These are phyloP conservation scores for Amanita rimosa DNA, from an alignment of 768 basidiomycete genomes.

Conservation along the genomic window DNA sequence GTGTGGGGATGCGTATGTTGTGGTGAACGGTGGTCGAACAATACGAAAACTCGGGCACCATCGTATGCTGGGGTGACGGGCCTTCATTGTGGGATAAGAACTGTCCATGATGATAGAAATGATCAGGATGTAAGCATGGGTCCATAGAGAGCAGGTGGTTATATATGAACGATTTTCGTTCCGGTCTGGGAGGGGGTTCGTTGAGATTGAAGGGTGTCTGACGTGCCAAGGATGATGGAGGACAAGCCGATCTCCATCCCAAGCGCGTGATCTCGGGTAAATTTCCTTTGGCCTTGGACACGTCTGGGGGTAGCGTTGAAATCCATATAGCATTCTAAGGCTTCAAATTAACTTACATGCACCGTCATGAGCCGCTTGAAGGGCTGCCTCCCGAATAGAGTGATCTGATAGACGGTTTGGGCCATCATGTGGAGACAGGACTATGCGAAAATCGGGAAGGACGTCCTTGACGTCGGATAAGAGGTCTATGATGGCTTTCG, in stretches of 20 bases:
- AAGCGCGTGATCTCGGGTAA: conserved; percentile 20
- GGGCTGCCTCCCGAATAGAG: conserved; percentile 16
- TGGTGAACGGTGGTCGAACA: conserved; percentile 40
- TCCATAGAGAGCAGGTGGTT: conserved; percentile 37
- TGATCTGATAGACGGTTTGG: conserved; percentile 28
- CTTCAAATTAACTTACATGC: conserved; percentile 13
- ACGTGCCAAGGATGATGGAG: conserved; percentile 26
- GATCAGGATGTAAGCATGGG: conserved; percentile 34
- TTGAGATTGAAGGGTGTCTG: conserved; percentile 22
- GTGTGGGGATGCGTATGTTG: conserved; percentile 40
- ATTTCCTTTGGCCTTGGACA: conserved; percentile 15
- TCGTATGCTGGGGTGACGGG: conserved; percentile 26
- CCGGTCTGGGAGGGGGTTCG: conserved; percentile 18
- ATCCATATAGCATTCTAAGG: background rate
- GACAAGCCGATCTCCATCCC: conserved; percentile 31
- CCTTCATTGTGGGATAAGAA: conserved; percentile 38
- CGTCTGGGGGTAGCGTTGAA: conserved; percentile 10
- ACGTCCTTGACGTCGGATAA: conserved; percentile 26
- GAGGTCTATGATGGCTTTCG: conserved; percentile 21
- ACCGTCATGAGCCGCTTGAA: conserved; percentile 17
- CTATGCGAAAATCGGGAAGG: conserved; percentile 35
- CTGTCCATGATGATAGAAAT: conserved; percentile 38
- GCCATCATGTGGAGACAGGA: conserved; percentile 31
- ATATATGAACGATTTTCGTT: conserved; percentile 36
- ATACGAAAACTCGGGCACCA: conserved; percentile 44